Evolutionary conservation across 78 protist species (phyloP).

Genomic region (Cavenderia fasciculata): DNA sequence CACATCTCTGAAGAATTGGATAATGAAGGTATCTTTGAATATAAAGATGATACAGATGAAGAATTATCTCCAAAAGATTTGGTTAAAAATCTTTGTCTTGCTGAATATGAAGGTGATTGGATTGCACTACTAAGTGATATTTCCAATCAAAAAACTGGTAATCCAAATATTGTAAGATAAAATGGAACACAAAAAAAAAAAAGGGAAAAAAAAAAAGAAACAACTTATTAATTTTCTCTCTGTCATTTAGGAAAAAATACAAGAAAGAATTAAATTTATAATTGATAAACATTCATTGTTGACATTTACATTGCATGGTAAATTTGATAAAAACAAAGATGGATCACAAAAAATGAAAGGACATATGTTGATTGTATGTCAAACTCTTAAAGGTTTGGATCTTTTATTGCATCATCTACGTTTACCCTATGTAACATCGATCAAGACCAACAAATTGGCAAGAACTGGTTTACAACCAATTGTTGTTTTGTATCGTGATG

Average conservation of each 20-base stretch:
- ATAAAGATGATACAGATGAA: conserved; percentile 40
- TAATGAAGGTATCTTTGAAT: conserved; percentile 15
- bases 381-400: conserved; percentile 31
- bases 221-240: too few species aligned
- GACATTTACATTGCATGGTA: conserved; percentile 64
- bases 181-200: too few species aligned
- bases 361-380: conserved; percentile 55
- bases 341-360: conserved; percentile 47
- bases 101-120: conserved; percentile 70
- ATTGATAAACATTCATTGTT: conserved; percentile 62
- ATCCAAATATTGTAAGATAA: conserved; percentile 31
- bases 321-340: conserved; percentile 44
- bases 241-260: conserved; percentile 16
- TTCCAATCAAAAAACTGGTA: conserved; percentile 34
- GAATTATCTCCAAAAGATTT: conserved; percentile 40
- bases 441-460: conserved; percentile 2
- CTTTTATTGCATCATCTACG: conserved; percentile 38
- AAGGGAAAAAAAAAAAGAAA: too few species aligned
- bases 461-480: conserved; percentile 65
- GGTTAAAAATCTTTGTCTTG: conserved; percentile 29
- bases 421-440: conserved; percentile 31
- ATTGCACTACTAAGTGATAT: conserved; percentile 47
- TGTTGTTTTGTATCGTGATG: conserved; percentile 49
- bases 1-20: neutral
- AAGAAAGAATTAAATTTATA: conserved; percentile 40